Evolutionary conservation across 2,329 filamentous ascomycete genomes (phyloP).

Genomic region (Knufia petricola): DNA sequence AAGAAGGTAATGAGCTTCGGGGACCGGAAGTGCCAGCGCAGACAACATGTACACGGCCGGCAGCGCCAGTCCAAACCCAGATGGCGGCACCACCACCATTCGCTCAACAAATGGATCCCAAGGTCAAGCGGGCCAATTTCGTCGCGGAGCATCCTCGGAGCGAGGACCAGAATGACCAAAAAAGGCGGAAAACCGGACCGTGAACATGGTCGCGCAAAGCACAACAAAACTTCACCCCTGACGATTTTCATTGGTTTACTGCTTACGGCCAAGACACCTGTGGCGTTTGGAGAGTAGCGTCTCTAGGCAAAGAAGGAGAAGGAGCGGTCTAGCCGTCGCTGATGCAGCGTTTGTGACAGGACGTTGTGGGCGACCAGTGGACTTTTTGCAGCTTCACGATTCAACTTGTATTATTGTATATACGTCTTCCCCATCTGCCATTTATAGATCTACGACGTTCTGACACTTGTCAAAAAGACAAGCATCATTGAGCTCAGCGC

Average conservation of each 20-base stretch:
- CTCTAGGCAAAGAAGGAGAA: background rate
- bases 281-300: constrained; percentile 3
- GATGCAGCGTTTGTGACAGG: constrained; percentile 4
- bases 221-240: background rate
- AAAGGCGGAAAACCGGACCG: constrained; percentile 12
- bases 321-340: background rate
- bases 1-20: constrained; percentile 23
- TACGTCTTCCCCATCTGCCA: background rate
- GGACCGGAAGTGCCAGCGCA: constrained; percentile 11
- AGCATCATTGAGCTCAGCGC: background rate
- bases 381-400: background rate
- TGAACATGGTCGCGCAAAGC: background rate
- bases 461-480: background rate
- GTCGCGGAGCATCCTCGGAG: constrained; percentile 27
- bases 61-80: constrained; percentile 24
- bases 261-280: background rate
- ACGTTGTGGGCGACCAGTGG: background rate
- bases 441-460: constrained; percentile 7
- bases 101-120: background rate
- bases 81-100: constrained; percentile 23
- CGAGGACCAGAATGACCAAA: constrained; percentile 7
- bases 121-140: constrained; percentile 31
- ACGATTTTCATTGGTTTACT: background rate
- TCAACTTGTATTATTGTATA: constrained; percentile 8
- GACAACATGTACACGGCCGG: constrained; percentile 29